These are phyloP conservation scores for Salpingoeca rosetta DNA, from an alignment of 78 protist species.

Conservation along the genomic window DNA sequence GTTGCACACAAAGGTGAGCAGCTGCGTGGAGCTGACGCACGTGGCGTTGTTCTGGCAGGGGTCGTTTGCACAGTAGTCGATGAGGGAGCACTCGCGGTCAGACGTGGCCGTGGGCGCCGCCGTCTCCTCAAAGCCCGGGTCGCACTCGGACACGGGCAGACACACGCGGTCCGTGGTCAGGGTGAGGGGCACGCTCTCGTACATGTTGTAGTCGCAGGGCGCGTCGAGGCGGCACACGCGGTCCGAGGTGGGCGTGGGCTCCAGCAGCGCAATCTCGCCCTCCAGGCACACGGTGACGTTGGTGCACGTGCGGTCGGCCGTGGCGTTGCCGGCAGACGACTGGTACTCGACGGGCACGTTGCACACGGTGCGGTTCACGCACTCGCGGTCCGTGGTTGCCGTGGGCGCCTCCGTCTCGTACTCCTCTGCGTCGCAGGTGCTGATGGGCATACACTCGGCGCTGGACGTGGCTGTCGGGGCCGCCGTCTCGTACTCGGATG, in stretches of 20 bases:
- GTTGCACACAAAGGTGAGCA: neutral
- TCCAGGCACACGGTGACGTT: neutral
- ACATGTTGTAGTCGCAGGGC: neutral
- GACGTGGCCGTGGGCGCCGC: neutral
- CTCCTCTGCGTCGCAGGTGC: neutral
- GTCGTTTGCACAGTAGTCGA: neutral
- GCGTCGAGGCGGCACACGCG: neutral
- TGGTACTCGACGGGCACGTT: no score
- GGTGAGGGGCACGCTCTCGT: neutral
- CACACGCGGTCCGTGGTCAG: neutral
- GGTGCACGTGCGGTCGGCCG: neutral
- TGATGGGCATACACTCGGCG: neutral
- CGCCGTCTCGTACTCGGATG: neutral
- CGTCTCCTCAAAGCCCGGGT: neutral
- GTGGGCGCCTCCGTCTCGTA: neutral
- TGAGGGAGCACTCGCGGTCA: neutral
- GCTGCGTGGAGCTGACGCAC: neutral
- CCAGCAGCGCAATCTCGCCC: neutral
- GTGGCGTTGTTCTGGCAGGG: neutral
- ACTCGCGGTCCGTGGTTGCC: neutral
- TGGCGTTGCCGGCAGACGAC: no score
- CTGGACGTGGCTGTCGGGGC: neutral
- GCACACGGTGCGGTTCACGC: neutral
- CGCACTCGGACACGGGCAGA: neutral
- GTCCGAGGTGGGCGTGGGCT: neutral